Evolutionary conservation across 257 asterid genomes (phyloP).

Genomic region (Scutellaria galericulata): DNA sequence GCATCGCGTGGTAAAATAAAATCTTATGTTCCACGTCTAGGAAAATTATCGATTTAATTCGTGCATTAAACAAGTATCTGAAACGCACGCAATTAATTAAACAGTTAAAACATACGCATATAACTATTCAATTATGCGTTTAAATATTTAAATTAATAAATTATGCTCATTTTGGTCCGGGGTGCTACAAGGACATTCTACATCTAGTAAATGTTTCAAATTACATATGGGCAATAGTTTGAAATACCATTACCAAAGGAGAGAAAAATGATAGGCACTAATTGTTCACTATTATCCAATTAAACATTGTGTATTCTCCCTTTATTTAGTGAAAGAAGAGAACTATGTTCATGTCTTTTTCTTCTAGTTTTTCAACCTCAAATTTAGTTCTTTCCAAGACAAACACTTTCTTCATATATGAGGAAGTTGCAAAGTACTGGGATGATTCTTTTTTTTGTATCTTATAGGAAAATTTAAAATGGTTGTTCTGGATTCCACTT

Average conservation of each 20-base stretch:
- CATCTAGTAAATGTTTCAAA: background rate
- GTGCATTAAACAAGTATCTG: too few relatives aligned
- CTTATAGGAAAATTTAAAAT: background rate
- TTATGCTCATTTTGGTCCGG: too few relatives aligned
- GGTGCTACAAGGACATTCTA: too few relatives aligned
- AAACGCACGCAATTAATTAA: too few relatives aligned
- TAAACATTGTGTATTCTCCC: background rate
- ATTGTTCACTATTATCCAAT: background rate
- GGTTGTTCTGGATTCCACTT: background rate
- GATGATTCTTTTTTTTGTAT: background rate
- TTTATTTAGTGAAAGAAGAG: background rate
- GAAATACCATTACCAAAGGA: background rate
- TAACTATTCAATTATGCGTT: too few relatives aligned
- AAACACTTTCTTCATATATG: background rate
- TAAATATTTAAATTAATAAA: too few relatives aligned
- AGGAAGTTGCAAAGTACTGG: background rate
- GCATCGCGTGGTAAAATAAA: too few relatives aligned
- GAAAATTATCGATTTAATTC: too few relatives aligned
- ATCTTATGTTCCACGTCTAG: too few relatives aligned
- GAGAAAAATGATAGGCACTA: background rate
- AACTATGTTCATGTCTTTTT: background rate
- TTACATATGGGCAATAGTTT: background rate
- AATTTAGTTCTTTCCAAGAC: background rate
- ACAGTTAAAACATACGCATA: too few relatives aligned
- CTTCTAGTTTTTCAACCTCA: slow-evolving; percentile 4